Percentiles rank a stretch among this genome's conserved stretches.
Conservation (phyloP, 2,329 filamentous ascomycete genomes). For the Penicillium sumatraense region DNA sequence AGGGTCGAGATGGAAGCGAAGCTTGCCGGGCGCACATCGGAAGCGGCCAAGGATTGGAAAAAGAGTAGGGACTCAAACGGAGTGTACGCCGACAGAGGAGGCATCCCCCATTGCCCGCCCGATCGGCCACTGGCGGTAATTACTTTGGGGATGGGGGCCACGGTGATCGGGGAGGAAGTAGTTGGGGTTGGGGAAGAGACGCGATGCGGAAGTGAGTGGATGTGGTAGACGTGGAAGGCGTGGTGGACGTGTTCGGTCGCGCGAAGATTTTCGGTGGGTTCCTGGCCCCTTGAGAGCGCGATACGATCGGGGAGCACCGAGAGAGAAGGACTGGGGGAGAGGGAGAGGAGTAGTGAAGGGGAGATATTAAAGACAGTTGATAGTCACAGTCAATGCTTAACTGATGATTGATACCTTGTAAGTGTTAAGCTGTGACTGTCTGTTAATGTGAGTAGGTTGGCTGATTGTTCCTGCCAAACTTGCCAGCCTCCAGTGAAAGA, state of each 20-base stretch:
- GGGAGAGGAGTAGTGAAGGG: neutral
- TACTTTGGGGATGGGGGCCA: conserved; percentile 42
- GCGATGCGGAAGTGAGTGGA: conserved; percentile 5
- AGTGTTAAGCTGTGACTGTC: too few species aligned
- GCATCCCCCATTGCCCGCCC: conserved; percentile 58
- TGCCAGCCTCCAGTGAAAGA: neutral
- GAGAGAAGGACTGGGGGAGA: neutral
- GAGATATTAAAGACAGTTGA: neutral
- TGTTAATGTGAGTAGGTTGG: too few species aligned
- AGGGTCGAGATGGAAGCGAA: conserved; percentile 75
- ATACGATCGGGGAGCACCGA: neutral
- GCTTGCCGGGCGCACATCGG: conserved; percentile 67
- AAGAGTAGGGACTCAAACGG: conserved; percentile 84
- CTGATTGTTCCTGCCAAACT: too few species aligned
- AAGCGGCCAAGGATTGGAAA: conserved; percentile 75
- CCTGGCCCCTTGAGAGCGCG: too few species aligned
- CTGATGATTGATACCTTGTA: too few species aligned
- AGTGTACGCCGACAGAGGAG: conserved; percentile 70
- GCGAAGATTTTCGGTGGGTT: conserved; percentile 11
- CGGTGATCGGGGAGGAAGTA: conserved; percentile 28
- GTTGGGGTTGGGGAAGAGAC: neutral
- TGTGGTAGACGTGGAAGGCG: neutral
- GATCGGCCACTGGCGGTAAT: conserved; percentile 42
- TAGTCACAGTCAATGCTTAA: too few species aligned
- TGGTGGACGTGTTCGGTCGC: conserved; percentile 11